phyloP scores from a whole-genome alignment of 768 basidiomycete species.

The Cystobasidium onofrii region DNA sequence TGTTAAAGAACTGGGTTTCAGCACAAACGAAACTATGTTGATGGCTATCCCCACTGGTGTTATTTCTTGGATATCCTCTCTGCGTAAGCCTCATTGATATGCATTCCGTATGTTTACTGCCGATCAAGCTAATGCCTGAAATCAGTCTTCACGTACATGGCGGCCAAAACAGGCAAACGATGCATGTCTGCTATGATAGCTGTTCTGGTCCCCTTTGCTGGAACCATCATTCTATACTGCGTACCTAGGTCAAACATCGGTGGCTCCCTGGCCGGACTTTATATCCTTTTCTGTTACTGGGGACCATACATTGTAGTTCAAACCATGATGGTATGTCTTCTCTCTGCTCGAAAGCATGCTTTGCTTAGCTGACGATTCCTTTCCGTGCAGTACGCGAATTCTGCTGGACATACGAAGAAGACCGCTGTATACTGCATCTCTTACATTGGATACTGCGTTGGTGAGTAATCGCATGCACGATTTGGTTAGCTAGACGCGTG shows the following conservation, averaged over 20 bases:
- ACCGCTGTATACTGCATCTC: slow-evolving; percentile 39
- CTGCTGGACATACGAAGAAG: slow-evolving; percentile 44
- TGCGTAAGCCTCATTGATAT: slow-evolving; percentile 7
- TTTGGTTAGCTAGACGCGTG: not conserved
- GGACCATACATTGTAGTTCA: slow-evolving; percentile 40
- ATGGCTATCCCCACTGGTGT: slow-evolving; percentile 41
- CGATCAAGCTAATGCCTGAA: too few relatives aligned
- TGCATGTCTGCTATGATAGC: slow-evolving; percentile 35
- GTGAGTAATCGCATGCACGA: slow-evolving; percentile 21
- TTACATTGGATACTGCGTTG: slow-evolving; percentile 43
- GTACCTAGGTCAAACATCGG: slow-evolving; percentile 40
- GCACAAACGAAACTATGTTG: slow-evolving; percentile 38
- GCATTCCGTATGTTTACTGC: too few relatives aligned
- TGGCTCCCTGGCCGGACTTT: slow-evolving; percentile 39
- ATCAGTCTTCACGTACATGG: slow-evolving; percentile 36
- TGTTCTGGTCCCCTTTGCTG: slow-evolving; percentile 37
- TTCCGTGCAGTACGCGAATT: slow-evolving; percentile 32
- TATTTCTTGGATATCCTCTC: slow-evolving; percentile 37
- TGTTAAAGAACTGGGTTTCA: slow-evolving; percentile 34
- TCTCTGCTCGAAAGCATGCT: not conserved
- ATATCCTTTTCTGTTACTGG: slow-evolving; percentile 43
- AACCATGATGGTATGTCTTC: slow-evolving; percentile 37
- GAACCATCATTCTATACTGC: slow-evolving; percentile 40
- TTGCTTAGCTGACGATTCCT: not conserved
- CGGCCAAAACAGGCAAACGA: slow-evolving; percentile 36